A percentile compares a stretch with the other conserved stretches of the same genome.
These are phyloP conservation scores for Fereydounia khargensis DNA, from an alignment of 1,284 basidiomycete species.

Conservation along the genomic window DNA sequence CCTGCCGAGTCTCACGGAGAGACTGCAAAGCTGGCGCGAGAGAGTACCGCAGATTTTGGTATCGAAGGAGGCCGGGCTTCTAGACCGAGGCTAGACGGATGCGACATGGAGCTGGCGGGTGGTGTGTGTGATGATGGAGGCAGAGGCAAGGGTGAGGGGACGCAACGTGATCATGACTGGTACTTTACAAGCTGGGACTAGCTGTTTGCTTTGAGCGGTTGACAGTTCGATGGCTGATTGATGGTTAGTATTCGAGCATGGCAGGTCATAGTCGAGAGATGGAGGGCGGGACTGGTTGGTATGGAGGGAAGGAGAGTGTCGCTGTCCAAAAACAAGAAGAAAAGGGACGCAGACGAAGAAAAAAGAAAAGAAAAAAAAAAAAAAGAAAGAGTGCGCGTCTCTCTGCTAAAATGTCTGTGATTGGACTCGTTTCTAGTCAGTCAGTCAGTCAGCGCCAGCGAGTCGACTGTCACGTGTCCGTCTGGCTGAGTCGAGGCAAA, in stretches of 20 bases:
- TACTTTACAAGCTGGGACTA: too few relatives aligned
- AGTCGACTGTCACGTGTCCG: constrained; percentile 3
- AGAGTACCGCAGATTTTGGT: constrained; percentile 14
- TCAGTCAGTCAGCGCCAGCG: too few relatives aligned
- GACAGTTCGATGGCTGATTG: too few relatives aligned
- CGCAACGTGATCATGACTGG: too few relatives aligned
- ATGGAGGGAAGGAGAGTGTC: background rate
- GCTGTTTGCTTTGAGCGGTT: too few relatives aligned
- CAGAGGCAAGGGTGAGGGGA: background rate
- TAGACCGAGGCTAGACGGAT: constrained; percentile 8
- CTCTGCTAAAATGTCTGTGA: too few relatives aligned
- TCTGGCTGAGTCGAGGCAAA: too few relatives aligned
- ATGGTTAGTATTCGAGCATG: too few relatives aligned
- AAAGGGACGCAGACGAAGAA: background rate
- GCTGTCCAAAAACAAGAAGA: background rate
- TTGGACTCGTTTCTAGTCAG: too few relatives aligned
- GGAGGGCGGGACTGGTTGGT: too few relatives aligned
- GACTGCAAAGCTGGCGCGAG: constrained; percentile 25
- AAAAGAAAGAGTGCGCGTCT: constrained; percentile 1
- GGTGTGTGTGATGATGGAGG: background rate
- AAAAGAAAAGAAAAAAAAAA: constrained; percentile 2
- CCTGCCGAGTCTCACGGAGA: constrained; percentile 35
- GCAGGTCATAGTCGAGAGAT: background rate
- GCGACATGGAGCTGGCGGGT: constrained; percentile 25
- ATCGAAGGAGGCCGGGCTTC: constrained; percentile 17